Base-by-base conservation (phyloP, 2,329 filamentous ascomycete species). In the Cladophialophora psammophila region DNA sequence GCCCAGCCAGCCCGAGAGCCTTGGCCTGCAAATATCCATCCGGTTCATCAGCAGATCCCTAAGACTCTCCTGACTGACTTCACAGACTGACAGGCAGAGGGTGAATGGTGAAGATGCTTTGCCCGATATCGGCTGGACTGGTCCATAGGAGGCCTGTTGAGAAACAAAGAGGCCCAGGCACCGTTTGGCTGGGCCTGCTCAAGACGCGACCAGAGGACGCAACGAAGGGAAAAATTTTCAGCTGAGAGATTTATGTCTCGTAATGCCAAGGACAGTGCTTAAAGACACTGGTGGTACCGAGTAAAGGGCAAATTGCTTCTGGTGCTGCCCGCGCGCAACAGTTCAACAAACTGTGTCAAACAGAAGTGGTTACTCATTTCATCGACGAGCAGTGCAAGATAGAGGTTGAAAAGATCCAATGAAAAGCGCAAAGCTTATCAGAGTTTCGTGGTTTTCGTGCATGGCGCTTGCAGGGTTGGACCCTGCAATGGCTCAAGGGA, bases 261-360 rank as follows among this genome's bases (percentile, higher is more conserved):
- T 70, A 70, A 70, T 70, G 68, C 66, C 65, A 70, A 70, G 68
- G 56, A 57, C 26, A 31, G 42, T 35, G 18, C 35, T 40, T 61
- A 54, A 65, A 34, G 34, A 45, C 9, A 20, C 18, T 20, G 20
- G 20, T 9, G 26, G 20, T n/a, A n/a, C n/a, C n/a, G n/a, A n/a
- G n/a, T 20, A 3, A 34, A 20, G 3, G 20, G 57, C 63, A 45
- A 45, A 31, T 70, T 68, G 63, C 68, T 68, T 68, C 18, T 69
- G 31, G 38, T 59, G 53, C 20, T 50, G 45, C 40, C 15, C 40
- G 9, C 8, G 5, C 9, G 20, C 45, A 26, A 50, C 20, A 35
- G 45, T 10, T 32, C 13, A 12, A 36, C 45, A 35, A n/a, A n/a
- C 31, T 3, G 10, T n/a, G 8, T n/a, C 20, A 55, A 54, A 15